Base-by-base conservation (phyloP, 495 filamentous ascomycete species). In the Clavariopsis aquatica region DNA sequence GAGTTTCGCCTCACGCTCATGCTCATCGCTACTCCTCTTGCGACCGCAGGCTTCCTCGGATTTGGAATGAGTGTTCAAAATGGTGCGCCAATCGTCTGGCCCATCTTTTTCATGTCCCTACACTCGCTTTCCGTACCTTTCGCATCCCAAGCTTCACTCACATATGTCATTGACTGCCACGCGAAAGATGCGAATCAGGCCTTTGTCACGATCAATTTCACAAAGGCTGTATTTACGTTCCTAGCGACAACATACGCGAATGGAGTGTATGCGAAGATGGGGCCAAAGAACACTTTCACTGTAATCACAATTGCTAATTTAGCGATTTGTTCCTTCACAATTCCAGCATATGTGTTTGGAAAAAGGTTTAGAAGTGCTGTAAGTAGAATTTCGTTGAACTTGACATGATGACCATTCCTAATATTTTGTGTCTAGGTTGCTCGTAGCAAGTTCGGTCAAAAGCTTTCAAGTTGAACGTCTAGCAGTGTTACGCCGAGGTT, bases 121-220 rank as follows among this genome's bases (percentile, higher is more conserved):
- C 87, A 96, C 61, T 93, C 90, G 8, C 96, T 98, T 72, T 94
- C 94, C 1, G 96, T 93, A 72, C 88, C 89, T 45, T 81, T 97
- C 10, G 93, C 92, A 0, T 91, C 87, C 51, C 97, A 93, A n/a
- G 97, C 93, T 1, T 84, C 90, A 24, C 96, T 98, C 69, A 96
- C 94, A 0, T 97, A 96, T 69, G 90, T 88, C 56, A 92, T 98
- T 24, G 93, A 98, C 73, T 90, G 88, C 68, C 96, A 97, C 74
- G 83, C 93, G 17, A 90, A 94, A 73, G 97, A 96, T 73, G 94
- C 94, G 1, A 92, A 93, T 49, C 93, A 97, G 75, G 94, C 93
- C 10, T 80, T 98, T 46, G 94, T 98, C 26, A 96, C 93, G 15
- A 77, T 98, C 64, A 97, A 96, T 73, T 94, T 96, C 73, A 87